Evolutionary conservation across 495 filamentous ascomycete species (phyloP).

Genomic region (Jackrogersella minutella): DNA sequence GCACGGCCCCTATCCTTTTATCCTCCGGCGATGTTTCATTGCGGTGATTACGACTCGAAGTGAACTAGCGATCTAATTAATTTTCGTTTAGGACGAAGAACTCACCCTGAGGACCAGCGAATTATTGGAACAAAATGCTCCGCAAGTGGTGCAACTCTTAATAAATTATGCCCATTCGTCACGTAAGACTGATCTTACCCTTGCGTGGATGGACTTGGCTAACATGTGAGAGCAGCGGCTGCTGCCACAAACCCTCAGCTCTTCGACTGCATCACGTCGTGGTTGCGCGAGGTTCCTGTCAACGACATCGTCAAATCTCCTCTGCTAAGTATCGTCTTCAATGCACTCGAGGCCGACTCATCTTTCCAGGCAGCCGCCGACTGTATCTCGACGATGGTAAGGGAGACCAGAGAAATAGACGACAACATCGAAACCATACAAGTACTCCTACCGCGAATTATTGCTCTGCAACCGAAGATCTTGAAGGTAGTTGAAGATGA

Average conservation of each 20-base stretch:
- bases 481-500: constrained; percentile 75
- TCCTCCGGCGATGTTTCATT: constrained; percentile 46
- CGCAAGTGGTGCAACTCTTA: constrained; percentile 82
- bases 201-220: constrained; percentile 13
- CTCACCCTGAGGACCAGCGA: constrained; percentile 81
- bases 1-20: constrained; percentile 56
- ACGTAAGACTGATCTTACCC: constrained; percentile 60
- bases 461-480: constrained; percentile 82
- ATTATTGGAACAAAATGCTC: constrained; percentile 87
- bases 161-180: constrained; percentile 91
- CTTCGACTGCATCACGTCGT: constrained; percentile 93
- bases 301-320: constrained; percentile 84
- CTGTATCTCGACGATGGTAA: constrained; percentile 88
- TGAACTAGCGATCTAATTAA: constrained; percentile 61
- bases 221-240: constrained; percentile 50
- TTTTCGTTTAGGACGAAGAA: constrained; percentile 86
- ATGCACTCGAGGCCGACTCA: constrained; percentile 73
- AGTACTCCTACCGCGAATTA: constrained; percentile 81
- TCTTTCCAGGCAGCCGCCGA: constrained; percentile 93
- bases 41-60: constrained; percentile 51
- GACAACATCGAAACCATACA: constrained; percentile 82
- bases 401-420: constrained; percentile 93
- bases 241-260: constrained; percentile 89
- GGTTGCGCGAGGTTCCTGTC: constrained; percentile 90
- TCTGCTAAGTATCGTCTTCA: constrained; percentile 80